Percentiles rank a stretch among this genome's conserved stretches.
These are phyloP conservation scores for Borovskyia barvae DNA, from an alignment of 208 protist species.

Conservation along the genomic window DNA sequence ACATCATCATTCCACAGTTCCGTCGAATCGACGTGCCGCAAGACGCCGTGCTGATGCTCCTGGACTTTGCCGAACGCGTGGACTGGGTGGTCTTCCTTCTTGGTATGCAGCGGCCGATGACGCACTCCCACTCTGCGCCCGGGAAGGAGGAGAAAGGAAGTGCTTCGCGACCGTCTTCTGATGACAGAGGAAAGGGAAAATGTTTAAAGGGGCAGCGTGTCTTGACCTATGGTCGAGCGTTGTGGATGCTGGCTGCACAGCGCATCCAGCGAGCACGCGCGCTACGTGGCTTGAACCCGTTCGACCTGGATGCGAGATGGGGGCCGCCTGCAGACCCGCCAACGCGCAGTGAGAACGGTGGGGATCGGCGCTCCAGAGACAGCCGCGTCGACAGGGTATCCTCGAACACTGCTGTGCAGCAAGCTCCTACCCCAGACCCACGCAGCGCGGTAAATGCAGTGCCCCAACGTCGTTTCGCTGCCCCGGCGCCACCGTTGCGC, in stretches of 20 bases:
- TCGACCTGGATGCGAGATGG: constrained; percentile 16
- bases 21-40: constrained; percentile 23
- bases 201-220: not conserved
- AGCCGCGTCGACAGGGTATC: no score
- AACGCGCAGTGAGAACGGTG: no score
- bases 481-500: no score
- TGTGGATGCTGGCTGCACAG: constrained; percentile 75
- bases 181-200: not conserved
- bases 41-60: constrained; percentile 51
- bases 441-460: no score
- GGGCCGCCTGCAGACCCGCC: no score
- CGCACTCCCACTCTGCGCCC: not conserved
- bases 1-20: constrained; percentile 44
- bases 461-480: no score
- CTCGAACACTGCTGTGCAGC: no score
- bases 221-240: constrained; percentile 62
- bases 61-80: constrained; percentile 52
- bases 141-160: not conserved
- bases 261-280: constrained; percentile 34
- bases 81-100: constrained; percentile 60
- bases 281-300: constrained; percentile 33
- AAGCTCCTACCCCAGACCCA: no score
- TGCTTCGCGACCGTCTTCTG: not conserved
- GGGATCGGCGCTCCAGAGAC: no score
- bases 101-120: constrained; percentile 25